phyloP scores from a whole-genome alignment of 2,329 filamentous ascomycete genomes.

The Fusarium sp. region DNA sequence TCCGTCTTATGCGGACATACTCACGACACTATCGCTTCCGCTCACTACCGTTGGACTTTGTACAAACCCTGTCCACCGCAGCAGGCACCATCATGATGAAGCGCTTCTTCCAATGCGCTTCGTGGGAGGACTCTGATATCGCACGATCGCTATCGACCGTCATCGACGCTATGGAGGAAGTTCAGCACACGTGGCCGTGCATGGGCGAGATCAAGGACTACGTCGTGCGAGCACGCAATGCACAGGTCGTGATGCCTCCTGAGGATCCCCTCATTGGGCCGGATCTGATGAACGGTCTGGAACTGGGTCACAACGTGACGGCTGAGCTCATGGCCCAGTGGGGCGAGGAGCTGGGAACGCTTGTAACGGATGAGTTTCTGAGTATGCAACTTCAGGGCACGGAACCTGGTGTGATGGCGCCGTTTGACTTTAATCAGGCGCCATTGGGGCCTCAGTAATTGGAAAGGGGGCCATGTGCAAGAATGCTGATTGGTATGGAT shows the following conservation, averaged over 20 bases:
- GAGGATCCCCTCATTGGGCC: conserved; percentile 53
- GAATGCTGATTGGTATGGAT: background rate
- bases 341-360: conserved; percentile 53
- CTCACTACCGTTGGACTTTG: conserved; percentile 64
- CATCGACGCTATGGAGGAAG: conserved; percentile 66
- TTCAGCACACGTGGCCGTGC: conserved; percentile 66
- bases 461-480: no score
- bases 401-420: conserved; percentile 46
- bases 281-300: conserved; percentile 55
- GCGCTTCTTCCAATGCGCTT: conserved; percentile 58
- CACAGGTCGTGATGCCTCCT: conserved; percentile 52
- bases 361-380: conserved; percentile 55
- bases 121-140: conserved; percentile 63
- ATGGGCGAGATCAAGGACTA: conserved; percentile 60
- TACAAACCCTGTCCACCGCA: conserved; percentile 65
- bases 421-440: conserved; percentile 54
- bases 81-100: conserved; percentile 65
- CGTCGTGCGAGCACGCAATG: conserved; percentile 51
- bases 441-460: conserved; percentile 27
- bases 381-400: conserved; percentile 53
- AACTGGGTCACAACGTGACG: conserved; percentile 47
- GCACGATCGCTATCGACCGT: conserved; percentile 64
- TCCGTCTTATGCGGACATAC: conserved; percentile 62
- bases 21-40: conserved; percentile 61
- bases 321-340: conserved; percentile 50